Conservation (phyloP, 192 early-diverging fungal genomes). For the Fimicolochytrium jonesii region DNA sequence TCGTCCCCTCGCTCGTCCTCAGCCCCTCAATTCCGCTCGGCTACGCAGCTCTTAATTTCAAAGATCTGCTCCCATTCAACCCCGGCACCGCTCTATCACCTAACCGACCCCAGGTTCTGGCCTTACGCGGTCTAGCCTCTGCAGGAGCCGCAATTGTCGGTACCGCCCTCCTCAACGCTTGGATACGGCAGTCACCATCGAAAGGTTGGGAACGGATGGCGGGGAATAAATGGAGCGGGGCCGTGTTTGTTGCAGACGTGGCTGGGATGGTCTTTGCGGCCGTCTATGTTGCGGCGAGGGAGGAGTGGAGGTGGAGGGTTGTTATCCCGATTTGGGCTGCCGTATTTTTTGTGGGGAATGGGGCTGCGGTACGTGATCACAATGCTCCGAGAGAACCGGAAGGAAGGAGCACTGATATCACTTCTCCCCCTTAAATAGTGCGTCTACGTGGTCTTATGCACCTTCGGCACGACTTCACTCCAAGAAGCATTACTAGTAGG, state of each 20-base stretch:
- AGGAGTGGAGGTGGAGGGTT: constrained; percentile 11
- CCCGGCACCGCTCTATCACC: constrained; percentile 5
- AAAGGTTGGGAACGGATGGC: neutral
- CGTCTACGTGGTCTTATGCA: constrained; percentile 7
- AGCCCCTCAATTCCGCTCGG: neutral
- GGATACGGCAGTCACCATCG: neutral
- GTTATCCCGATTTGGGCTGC: neutral
- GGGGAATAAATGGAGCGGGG: constrained; percentile 2
- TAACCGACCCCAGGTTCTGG: neutral
- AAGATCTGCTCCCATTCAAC: neutral
- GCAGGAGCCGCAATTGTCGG: neutral
- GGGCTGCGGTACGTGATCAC: neutral
- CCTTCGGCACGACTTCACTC: constrained; percentile 1
- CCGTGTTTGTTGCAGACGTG: constrained; percentile 6
- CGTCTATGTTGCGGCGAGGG: neutral
- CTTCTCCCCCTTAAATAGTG: neutral
- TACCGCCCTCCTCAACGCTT: constrained; percentile 1
- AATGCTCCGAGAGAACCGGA: no score
- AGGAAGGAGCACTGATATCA: no score
- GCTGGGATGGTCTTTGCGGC: neutral
- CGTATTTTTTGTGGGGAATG: neutral
- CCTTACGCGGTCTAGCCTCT: neutral
- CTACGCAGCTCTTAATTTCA: neutral
- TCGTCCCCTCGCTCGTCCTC: constrained; percentile 1
- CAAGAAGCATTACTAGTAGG: constrained; percentile 3